Conservation (phyloP, 495 filamentous ascomycete genomes). For the Tuber calosporum region DNA sequence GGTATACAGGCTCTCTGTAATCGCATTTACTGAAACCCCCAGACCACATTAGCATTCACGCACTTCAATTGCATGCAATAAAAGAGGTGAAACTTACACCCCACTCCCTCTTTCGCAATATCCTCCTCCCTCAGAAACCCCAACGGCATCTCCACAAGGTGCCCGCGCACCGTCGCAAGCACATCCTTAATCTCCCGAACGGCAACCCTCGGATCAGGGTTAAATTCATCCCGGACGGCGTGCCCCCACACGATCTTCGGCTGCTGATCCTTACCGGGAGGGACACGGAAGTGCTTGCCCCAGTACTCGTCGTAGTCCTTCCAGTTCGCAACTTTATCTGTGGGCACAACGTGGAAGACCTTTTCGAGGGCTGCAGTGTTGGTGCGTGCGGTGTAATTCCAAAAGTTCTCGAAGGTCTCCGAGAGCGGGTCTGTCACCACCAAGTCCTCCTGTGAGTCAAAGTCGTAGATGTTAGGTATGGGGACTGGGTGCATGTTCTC, state of each 20-base stretch:
- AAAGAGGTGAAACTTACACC: conserved; percentile 52
- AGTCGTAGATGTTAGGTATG: conserved; percentile 72
- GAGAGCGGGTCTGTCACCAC: conserved; percentile 69
- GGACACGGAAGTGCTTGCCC: conserved; percentile 59
- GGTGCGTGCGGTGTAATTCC: conserved; percentile 62
- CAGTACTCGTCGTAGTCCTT: conserved; percentile 79
- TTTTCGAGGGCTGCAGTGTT: conserved; percentile 83
- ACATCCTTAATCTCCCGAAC: conserved; percentile 72
- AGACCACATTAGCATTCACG: neutral
- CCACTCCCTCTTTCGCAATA: conserved; percentile 76
- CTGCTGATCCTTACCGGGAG: conserved; percentile 31
- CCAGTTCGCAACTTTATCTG: conserved; percentile 75
- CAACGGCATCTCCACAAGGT: conserved; percentile 85
- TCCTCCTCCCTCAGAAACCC: conserved; percentile 81
- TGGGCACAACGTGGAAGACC: conserved; percentile 82
- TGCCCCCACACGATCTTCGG: conserved; percentile 60
- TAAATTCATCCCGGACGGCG: conserved; percentile 73
- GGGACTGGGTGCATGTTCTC: conserved; percentile 71
- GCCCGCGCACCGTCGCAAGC: conserved; percentile 66
- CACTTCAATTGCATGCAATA: neutral
- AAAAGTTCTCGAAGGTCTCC: conserved; percentile 59
- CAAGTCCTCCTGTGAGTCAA: conserved; percentile 63
- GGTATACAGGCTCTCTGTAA: conserved; percentile 41
- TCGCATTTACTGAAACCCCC: conserved; percentile 30
- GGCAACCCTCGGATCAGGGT: conserved; percentile 53